Conservation (phyloP, 352 stramenopile genomes). For the Pythium volutum region DNA sequence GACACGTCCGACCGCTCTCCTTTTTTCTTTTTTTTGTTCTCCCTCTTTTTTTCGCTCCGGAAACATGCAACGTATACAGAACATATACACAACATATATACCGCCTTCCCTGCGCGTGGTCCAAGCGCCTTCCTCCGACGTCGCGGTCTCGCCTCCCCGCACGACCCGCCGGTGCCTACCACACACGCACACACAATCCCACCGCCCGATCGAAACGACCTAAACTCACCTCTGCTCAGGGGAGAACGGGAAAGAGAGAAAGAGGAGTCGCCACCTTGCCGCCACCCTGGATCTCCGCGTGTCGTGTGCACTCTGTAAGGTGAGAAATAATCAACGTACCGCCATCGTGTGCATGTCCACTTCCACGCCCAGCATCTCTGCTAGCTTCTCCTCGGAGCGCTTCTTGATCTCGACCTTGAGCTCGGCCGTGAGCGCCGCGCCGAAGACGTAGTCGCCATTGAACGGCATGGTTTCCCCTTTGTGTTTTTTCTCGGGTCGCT, state of each 20-base stretch:
- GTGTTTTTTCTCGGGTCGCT: background rate
- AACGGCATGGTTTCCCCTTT: conserved; percentile 17
- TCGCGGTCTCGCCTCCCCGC: background rate
- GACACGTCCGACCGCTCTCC: conserved; percentile 5
- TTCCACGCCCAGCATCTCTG: conserved; percentile 78
- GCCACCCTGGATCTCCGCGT: background rate
- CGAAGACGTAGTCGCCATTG: conserved; percentile 59
- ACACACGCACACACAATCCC: conserved; percentile 1
- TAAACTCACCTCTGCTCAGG: background rate
- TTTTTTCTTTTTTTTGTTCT: conserved; percentile 24
- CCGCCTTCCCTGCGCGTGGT: conserved; percentile 8
- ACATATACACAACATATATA: conserved; percentile 17
- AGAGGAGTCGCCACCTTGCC: conserved; percentile 1
- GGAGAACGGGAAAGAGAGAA: conserved; percentile 7
- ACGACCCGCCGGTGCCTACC: background rate
- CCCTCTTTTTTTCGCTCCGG: conserved; percentile 27
- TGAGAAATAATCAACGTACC: conserved; percentile 44
- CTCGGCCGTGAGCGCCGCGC: conserved; percentile 44
- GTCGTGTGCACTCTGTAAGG: background rate
- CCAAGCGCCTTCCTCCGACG: conserved; percentile 1
- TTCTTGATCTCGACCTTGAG: conserved; percentile 60
- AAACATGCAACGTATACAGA: conserved; percentile 23
- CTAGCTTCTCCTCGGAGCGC: conserved; percentile 48
- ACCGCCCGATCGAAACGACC: background rate
- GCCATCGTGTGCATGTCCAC: conserved; percentile 79